These are phyloP conservation scores for Cyberlindnera amylophila DNA, from an alignment of 805 yeast genomes.

Conservation along the genomic window DNA sequence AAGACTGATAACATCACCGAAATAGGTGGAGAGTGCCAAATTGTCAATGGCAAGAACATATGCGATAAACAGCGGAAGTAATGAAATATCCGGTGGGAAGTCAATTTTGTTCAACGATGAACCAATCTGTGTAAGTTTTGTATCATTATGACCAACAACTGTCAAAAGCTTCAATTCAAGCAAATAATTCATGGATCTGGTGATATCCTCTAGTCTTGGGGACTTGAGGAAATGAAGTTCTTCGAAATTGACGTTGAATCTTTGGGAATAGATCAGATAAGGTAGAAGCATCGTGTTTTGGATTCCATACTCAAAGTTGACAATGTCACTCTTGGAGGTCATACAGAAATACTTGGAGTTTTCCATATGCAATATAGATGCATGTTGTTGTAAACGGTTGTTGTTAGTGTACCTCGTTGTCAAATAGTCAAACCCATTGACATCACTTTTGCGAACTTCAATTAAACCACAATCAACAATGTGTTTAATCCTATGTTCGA, in stretches of 20 bases:
- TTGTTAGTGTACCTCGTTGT: background rate
- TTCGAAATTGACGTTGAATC: background rate
- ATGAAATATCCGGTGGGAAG: too few relatives aligned
- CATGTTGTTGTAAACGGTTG: conserved; percentile 2
- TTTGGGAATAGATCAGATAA: conserved; percentile 2
- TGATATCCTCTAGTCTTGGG: conserved; percentile 3
- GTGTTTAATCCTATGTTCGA: conserved; percentile 13
- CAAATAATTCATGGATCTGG: conserved; percentile 2
- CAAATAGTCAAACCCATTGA: conserved; percentile 9
- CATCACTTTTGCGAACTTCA: conserved; percentile 1
- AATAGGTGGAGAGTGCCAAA: too few relatives aligned
- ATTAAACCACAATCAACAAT: conserved; percentile 12
- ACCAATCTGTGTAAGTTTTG: background rate
- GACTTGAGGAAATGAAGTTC: conserved; percentile 7
- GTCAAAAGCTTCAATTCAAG: conserved; percentile 9
- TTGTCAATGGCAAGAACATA: too few relatives aligned
- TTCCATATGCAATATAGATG: conserved; percentile 3
- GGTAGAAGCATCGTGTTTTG: conserved; percentile 1
- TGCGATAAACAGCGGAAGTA: too few relatives aligned
- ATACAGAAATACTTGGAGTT: conserved; percentile 13
- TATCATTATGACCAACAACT: background rate
- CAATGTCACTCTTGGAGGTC: background rate
- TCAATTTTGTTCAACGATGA: background rate
- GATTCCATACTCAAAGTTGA: conserved; percentile 4
- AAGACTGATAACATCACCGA: too few relatives aligned